Conservation (phyloP, 352 stramenopile species). For the Globisporangium alternatum region DNA sequence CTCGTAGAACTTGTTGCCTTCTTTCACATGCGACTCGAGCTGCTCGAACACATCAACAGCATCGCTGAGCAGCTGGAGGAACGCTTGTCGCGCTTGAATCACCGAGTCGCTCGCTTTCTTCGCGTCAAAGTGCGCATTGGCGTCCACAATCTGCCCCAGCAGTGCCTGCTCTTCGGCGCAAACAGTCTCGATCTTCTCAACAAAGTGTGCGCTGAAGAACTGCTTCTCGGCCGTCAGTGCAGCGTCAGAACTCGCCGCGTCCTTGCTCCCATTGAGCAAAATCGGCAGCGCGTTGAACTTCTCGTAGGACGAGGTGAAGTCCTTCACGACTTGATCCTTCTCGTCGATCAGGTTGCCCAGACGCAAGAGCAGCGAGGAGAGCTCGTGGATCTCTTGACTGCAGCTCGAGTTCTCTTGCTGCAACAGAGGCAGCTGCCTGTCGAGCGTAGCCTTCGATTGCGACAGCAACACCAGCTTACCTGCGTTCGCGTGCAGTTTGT, state of each 20-base stretch:
- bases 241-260: constrained; percentile 21
- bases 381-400: constrained; percentile 40
- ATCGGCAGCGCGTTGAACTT: constrained; percentile 60
- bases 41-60: constrained; percentile 76
- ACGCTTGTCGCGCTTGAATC: constrained; percentile 49
- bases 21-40: constrained; percentile 69
- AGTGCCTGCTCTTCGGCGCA: constrained; percentile 46
- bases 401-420: constrained; percentile 52
- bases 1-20: constrained; percentile 66
- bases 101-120: constrained; percentile 59
- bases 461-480: constrained; percentile 37
- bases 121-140: constrained; percentile 55
- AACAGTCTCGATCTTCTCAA: constrained; percentile 49
- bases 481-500: constrained; percentile 39
- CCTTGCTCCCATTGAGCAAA: constrained; percentile 33
- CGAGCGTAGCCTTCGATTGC: constrained; percentile 49
- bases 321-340: constrained; percentile 51
- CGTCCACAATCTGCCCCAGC: constrained; percentile 34
- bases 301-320: constrained; percentile 50
- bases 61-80: constrained; percentile 59
- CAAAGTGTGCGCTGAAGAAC: constrained; percentile 62
- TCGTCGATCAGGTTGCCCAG: constrained; percentile 54
- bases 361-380: constrained; percentile 53
- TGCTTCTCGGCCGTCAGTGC: constrained; percentile 51
- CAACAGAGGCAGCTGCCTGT: constrained; percentile 49